phyloP scores from a whole-genome alignment of 345 rosid species.

The Aquilaria sinensis region DNA sequence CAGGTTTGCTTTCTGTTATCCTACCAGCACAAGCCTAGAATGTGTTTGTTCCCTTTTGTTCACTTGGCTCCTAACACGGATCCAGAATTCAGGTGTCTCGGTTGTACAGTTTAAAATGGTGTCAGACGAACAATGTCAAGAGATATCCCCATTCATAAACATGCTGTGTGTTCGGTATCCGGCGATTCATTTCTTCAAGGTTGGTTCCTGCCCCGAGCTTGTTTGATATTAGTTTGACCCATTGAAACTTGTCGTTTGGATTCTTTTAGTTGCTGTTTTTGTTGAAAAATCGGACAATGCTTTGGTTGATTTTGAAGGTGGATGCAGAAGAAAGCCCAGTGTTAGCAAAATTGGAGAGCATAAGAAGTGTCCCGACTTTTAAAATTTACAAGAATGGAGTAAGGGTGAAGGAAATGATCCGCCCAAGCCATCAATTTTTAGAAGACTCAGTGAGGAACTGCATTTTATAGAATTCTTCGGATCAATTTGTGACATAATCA shows the following conservation, averaged over 20 bases:
- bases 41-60: not conserved
- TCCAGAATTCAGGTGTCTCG: slow-evolving; percentile 29
- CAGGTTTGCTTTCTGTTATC: slow-evolving; percentile 34
- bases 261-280: no score
- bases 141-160: slow-evolving; percentile 32
- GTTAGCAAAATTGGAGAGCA: slow-evolving; percentile 54
- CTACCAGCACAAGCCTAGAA: not conserved
- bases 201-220: slow-evolving; percentile 1
- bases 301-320: slow-evolving; percentile 33
- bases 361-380: slow-evolving; percentile 73
- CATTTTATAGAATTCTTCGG: slow-evolving; percentile 28
- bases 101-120: slow-evolving; percentile 28
- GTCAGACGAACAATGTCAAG: slow-evolving; percentile 28
- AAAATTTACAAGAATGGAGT: slow-evolving; percentile 66
- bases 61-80: not conserved
- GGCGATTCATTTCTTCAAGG: slow-evolving; percentile 30
- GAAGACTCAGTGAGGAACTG: slow-evolving; percentile 59
- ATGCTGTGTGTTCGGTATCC: slow-evolving; percentile 35
- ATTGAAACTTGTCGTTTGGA: not conserved
- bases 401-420: slow-evolving; percentile 67
- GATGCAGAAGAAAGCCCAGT: slow-evolving; percentile 56
- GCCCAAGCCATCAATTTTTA: slow-evolving; percentile 59
- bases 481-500: slow-evolving; percentile 24
- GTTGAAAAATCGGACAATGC: no score
- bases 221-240: not conserved